Percentiles rank a stretch among this genome's conserved stretches.
Evolutionary conservation across 2,329 filamentous ascomycete species (phyloP).

Genomic region (Emmonsia crescens): DNA sequence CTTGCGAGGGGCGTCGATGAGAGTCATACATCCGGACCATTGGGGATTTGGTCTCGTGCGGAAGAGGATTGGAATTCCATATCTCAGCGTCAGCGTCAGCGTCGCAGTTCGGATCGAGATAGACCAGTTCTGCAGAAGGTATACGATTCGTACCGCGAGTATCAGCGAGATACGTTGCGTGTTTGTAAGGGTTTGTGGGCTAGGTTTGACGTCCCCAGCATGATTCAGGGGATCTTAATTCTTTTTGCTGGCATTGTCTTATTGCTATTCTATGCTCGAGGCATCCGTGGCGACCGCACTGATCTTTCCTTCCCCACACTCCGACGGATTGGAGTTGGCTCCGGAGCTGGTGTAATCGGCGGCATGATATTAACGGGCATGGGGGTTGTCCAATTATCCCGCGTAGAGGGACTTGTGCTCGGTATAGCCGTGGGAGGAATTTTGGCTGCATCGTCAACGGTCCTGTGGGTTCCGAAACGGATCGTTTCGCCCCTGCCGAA

Average conservation of each 20-base stretch:
- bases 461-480: constrained; percentile 28
- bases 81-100: constrained; percentile 30
- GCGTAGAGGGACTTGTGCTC: constrained; percentile 27
- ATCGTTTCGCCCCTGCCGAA: constrained; percentile 50
- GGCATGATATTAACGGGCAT: constrained; percentile 18
- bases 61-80: constrained; percentile 42
- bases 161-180: constrained; percentile 66
- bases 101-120: constrained; percentile 20
- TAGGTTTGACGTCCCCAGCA: constrained; percentile 76
- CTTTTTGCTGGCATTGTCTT: constrained; percentile 57
- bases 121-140: constrained; percentile 30
- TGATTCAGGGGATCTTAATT: constrained; percentile 67
- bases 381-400: constrained; percentile 20
- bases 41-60: constrained; percentile 50
- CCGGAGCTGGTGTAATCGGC: constrained; percentile 31
- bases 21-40: constrained; percentile 44
- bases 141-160: constrained; percentile 54
- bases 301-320: constrained; percentile 45
- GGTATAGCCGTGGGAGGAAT: constrained; percentile 37
- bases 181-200: constrained; percentile 84
- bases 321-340: constrained; percentile 40
- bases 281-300: constrained; percentile 42
- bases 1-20: constrained; percentile 58
- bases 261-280: constrained; percentile 61
- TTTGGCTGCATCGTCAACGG: constrained; percentile 30